These are phyloP conservation scores for Trichoderma koningiopsis DNA, from an alignment of 2,329 filamentous ascomycete species.

Conservation along the genomic window DNA sequence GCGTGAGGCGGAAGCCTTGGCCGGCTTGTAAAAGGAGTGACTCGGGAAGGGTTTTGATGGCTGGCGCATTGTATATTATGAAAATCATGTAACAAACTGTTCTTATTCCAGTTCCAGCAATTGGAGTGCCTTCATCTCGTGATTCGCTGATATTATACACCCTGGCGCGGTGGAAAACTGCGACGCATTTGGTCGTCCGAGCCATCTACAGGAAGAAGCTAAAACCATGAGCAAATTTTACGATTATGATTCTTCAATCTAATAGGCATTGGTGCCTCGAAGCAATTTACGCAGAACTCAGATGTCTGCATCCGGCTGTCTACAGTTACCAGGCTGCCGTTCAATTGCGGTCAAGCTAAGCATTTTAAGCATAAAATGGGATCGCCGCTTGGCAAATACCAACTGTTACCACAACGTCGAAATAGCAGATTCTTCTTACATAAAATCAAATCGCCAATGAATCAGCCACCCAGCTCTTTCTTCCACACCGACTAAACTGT, in stretches of 20 bases:
- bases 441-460: background rate
- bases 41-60: background rate
- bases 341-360: background rate
- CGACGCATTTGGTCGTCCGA: too few relatives aligned
- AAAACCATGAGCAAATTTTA: background rate
- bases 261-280: background rate
- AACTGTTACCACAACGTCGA: background rate
- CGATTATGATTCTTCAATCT: background rate
- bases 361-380: constrained; percentile 12
- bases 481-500: background rate
- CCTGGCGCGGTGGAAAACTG: background rate
- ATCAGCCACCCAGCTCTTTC: background rate
- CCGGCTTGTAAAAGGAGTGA: constrained; percentile 35
- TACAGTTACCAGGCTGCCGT: background rate
- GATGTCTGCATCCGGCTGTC: background rate
- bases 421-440: background rate
- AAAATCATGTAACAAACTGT: constrained; percentile 6
- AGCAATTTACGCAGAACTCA: background rate
- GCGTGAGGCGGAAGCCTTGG: constrained; percentile 47
- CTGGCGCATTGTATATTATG: constrained; percentile 25
- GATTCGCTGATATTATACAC: too few relatives aligned
- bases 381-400: constrained; percentile 1
- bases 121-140: background rate
- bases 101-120: constrained; percentile 4
- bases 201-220: background rate